phyloP scores from a whole-genome alignment of 1,284 basidiomycete species.

The Lentinus polychrous region DNA sequence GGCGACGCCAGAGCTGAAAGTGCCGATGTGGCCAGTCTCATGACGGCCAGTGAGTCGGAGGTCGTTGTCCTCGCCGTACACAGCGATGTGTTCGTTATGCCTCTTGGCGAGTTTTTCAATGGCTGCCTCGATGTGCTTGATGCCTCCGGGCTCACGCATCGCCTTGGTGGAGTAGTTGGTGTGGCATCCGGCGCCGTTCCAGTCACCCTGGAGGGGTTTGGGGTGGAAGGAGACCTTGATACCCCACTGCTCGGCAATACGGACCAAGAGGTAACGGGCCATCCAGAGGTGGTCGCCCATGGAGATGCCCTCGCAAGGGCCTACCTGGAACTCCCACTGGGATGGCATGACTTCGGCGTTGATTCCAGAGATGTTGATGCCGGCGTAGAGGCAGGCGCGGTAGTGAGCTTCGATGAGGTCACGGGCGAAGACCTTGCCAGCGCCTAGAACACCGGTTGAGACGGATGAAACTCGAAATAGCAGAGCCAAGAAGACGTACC shows the following conservation, averaged over 20 bases:
- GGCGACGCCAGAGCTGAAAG: slow-evolving; percentile 93
- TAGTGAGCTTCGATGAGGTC: slow-evolving; percentile 99
- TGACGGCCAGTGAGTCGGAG: slow-evolving; percentile 89
- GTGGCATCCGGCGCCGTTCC: slow-evolving; percentile 99
- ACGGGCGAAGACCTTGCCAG: slow-evolving; percentile 97
- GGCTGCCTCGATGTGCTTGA: slow-evolving; percentile 89
- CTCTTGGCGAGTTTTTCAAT: slow-evolving; percentile 85
- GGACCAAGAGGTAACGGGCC: slow-evolving; percentile 88
- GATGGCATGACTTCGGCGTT: slow-evolving; percentile 99
- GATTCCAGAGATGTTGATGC: slow-evolving; percentile 98
- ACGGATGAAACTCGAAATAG: not conserved
- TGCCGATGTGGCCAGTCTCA: slow-evolving; percentile 94
- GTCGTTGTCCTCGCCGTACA: slow-evolving; percentile 97
- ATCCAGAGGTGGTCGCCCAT: slow-evolving; percentile 99
- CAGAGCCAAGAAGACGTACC: slow-evolving; percentile 47
- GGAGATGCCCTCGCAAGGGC: slow-evolving; percentile 94
- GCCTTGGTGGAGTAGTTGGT: slow-evolving; percentile 90
- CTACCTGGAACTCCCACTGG: slow-evolving; percentile 99
- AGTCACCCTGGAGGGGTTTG: slow-evolving; percentile 96
- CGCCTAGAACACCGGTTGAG: slow-evolving; percentile 45
- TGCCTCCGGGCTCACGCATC: slow-evolving; percentile 92
- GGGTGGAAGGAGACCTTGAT: slow-evolving; percentile 99
- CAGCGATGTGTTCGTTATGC: slow-evolving; percentile 90
- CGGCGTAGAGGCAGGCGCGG: slow-evolving; percentile 93
- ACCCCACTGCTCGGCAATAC: slow-evolving; percentile 97